Base-by-base conservation (phyloP, 768 basidiomycete genomes). In the Russula sp. region DNA sequence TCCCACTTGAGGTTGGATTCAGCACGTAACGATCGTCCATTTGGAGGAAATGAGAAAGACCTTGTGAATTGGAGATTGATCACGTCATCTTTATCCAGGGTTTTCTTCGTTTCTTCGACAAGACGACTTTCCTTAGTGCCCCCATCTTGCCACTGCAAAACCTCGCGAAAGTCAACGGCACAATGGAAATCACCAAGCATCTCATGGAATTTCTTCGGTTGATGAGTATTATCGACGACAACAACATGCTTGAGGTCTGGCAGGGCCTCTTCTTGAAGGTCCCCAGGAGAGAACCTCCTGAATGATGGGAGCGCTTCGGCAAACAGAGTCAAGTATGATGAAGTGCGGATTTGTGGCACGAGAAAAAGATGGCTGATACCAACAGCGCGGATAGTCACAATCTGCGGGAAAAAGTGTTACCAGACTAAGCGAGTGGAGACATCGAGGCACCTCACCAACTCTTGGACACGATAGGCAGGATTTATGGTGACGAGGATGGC, bases 51-150 rank as follows among this genome's bases (percentile, higher is more conserved):
- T 11, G 45, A 43, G 50, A 46, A 72, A 11, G 63, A 88, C 88
- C 89, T 92, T 36, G 90, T 93, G 69, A 92, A 93, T 69, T 93
- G 90, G 60, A 93, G 67, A 68, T 90, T 93, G 51, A 91, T 84
- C 5, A 91, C 77, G 34, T 93, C 90, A 59, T 89, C 83, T 45
- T 82, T 80, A 7, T 77, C 56, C 57, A 86, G 67, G 3, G 75
- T 75, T 20, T 65, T 61, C 41, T 69, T 67, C 3, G 80, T 73
- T n/a, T 79, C 74, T 55, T 74, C 73, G 52, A 85, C 79, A 20
- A 75, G 57, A 39, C 70, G 68, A 29, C 67, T 70, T 68, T 85
- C 83, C 39, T 58, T 66, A 13, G 50, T 38, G 0, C 73, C 70
- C 60, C 80, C 80, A 68, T 85, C 82, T 59, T 79, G 72, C 88